Evolutionary conservation across 2,329 filamentous ascomycete species (phyloP), one percentile per base, ranked within the genome.

Genomic region (Teratosphaeria epicoccoides): DNA sequence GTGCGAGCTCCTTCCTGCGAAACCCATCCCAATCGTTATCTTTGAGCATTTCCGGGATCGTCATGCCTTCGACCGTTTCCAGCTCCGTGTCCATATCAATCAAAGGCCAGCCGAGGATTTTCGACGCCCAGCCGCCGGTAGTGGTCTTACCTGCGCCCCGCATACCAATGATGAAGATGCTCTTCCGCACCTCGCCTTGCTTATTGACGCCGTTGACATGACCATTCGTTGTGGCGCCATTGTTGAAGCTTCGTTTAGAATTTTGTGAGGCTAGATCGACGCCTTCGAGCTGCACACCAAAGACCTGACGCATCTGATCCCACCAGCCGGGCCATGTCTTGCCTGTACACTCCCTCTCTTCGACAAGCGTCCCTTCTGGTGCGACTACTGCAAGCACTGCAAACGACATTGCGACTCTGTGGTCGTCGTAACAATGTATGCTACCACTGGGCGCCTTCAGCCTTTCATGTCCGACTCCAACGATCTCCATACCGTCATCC

Each of bases 311-410:
- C 51, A 97, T 72, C 17, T 84, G 82, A 68, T 98, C 93, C 93
- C 93, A 98, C 88, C 93, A 98, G 9, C 91, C 93, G 0, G 93
- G 93, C 93, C 93, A 98, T 2, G 93, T 98, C 76, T 98, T 98
- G 40, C 87, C 90, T 2, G 88, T 87, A 66, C 93, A 98, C 63
- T 95, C 89, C 54, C 89, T 85, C 67, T 98, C 93, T 2, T 87
- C 78, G 49, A 98, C 82, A 14, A 95, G 71, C 0, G 88, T 85
- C 0, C 87, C 79, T 6, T 80, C 70, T 1, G 87, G 84, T 0
- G 85, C 79, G 25, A 84, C 80, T 17, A 88, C 73, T 11, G 88
- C 82, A 14, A 98, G 75, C 6, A 98, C 89, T 59, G 89, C 93
- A 71, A 98, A 95, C 70, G 91, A 96, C 89, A 98, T 98, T 23